A percentile compares a stretch with the other conserved stretches of the same genome.
phyloP scores from a whole-genome alignment of 805 yeast genomes.

The Schizosaccharomyces octosporus region DNA sequence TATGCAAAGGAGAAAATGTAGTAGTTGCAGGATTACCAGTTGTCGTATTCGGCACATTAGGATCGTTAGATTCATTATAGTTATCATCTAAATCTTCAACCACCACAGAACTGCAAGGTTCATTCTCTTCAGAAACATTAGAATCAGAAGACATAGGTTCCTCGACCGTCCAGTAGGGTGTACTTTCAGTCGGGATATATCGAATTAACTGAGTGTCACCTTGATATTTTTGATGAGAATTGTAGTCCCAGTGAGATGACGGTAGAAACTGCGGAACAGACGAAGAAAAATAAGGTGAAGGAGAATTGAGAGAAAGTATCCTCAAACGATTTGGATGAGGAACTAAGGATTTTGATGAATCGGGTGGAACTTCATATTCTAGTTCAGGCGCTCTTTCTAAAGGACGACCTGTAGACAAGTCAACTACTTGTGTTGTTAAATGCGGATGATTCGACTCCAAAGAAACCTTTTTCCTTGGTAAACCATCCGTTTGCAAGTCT shows the following conservation, averaged over 20 bases:
- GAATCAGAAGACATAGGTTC: background rate
- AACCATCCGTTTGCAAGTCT: background rate
- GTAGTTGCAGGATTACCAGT: background rate
- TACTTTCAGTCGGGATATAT: background rate
- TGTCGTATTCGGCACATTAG: background rate
- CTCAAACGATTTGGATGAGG: background rate
- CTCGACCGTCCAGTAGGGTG: background rate
- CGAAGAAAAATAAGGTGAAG: background rate
- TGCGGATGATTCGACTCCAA: background rate
- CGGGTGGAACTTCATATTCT: background rate
- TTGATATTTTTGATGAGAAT: background rate
- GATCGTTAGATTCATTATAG: background rate
- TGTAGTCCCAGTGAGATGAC: background rate
- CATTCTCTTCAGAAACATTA: background rate
- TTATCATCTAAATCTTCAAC: background rate
- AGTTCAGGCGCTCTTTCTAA: background rate
- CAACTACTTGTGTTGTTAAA: background rate
- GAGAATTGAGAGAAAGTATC: background rate
- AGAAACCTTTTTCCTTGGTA: background rate
- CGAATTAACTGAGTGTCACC: too few species aligned
- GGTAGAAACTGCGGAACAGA: background rate
- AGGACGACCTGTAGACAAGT: background rate
- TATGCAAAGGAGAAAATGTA: background rate
- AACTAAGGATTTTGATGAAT: background rate
- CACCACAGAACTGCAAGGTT: background rate